A percentile compares a stretch with the other conserved stretches of the same genome.
Conservation (phyloP, 2,329 filamentous ascomycete genomes). For the Arthroderma sp. region DNA sequence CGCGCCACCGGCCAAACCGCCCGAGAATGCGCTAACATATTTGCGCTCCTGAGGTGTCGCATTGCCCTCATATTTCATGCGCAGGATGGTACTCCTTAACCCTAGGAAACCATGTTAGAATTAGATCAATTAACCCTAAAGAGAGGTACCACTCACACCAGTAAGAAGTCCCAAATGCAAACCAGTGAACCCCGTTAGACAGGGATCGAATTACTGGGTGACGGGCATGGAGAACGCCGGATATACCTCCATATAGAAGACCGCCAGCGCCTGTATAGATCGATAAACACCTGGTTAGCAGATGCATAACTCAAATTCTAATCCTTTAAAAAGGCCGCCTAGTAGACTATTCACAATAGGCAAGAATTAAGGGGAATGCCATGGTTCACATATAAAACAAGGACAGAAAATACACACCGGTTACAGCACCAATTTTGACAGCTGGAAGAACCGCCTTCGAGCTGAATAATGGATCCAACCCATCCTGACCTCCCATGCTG, state of each 20-base stretch:
- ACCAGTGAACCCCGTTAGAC: slow-evolving; percentile 67
- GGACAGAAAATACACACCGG: slow-evolving; percentile 34
- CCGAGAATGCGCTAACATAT: slow-evolving; percentile 56
- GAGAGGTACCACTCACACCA: slow-evolving; percentile 45
- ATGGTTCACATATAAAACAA: neutral
- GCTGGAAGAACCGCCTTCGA: slow-evolving; percentile 24
- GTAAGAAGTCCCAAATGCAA: slow-evolving; percentile 61
- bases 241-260: slow-evolving; percentile 51
- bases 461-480: slow-evolving; percentile 6
- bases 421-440: slow-evolving; percentile 46
- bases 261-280: slow-evolving; percentile 43
- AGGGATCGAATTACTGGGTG: slow-evolving; percentile 57
- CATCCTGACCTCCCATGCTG: slow-evolving; percentile 17
- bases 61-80: slow-evolving; percentile 36
- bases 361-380: neutral
- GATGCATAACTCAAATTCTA: too few relatives aligned
- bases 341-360: too few relatives aligned
- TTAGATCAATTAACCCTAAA: neutral
- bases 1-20: slow-evolving; percentile 50
- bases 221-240: slow-evolving; percentile 56
- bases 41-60: slow-evolving; percentile 47
- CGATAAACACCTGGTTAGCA: neutral
- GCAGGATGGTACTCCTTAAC: slow-evolving; percentile 32
- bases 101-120: slow-evolving; percentile 21
- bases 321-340: too few relatives aligned